phyloP scores from a whole-genome alignment of 768 basidiomycete species.

The Kwoniella sp. region DNA sequence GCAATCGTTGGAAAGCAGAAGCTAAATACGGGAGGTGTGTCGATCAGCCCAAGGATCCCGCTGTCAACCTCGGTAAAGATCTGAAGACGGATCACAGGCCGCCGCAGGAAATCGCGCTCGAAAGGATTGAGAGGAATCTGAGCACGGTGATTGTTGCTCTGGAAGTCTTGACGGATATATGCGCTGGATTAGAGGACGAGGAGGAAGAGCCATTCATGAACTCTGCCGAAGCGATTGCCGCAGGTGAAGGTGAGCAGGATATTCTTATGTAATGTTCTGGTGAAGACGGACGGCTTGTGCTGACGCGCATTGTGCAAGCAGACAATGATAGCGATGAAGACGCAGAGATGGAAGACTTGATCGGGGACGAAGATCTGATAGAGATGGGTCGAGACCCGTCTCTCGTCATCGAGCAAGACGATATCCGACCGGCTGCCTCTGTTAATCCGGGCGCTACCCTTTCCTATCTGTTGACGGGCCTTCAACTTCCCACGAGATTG shows the following conservation, averaged over 20 bases:
- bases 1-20: too few relatives aligned
- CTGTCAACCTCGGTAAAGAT: constrained; percentile 56
- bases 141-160: constrained; percentile 78
- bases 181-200: constrained; percentile 70
- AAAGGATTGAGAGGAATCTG: constrained; percentile 70
- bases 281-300: constrained; percentile 4
- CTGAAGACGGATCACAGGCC: constrained; percentile 79
- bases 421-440: constrained; percentile 57
- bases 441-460: constrained; percentile 54
- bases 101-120: constrained; percentile 69
- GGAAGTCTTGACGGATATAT: constrained; percentile 84
- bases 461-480: constrained; percentile 62
- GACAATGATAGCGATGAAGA: constrained; percentile 35
- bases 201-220: constrained; percentile 39
- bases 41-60: constrained; percentile 40
- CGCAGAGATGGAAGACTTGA: constrained; percentile 47
- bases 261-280: background rate
- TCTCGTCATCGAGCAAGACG: constrained; percentile 39
- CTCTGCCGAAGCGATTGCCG: constrained; percentile 17
- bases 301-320: background rate
- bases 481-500: constrained; percentile 67
- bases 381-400: constrained; percentile 53
- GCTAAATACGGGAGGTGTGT: too few relatives aligned
- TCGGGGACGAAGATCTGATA: constrained; percentile 55
- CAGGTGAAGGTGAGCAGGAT: constrained; percentile 27